These are phyloP conservation scores for Xylariales sp. DNA, from an alignment of 2,329 filamentous ascomycete species.

Conservation along the genomic window DNA sequence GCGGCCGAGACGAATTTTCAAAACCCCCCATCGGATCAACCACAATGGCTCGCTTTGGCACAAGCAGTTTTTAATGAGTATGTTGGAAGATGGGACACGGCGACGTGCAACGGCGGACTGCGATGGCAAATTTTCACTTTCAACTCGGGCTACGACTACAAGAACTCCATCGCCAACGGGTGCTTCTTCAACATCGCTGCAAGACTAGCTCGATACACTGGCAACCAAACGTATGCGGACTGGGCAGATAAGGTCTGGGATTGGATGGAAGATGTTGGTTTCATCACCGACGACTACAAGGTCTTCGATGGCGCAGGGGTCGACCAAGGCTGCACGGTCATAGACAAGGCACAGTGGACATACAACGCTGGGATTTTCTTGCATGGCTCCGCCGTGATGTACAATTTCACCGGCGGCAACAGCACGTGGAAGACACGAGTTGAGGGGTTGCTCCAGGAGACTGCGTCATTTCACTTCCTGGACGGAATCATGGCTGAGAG, in stretches of 20 bases:
- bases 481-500: slow-evolving; percentile 57
- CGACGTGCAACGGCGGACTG: slow-evolving; percentile 56
- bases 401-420: slow-evolving; percentile 51
- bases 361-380: slow-evolving; percentile 67
- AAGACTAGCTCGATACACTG: slow-evolving; percentile 60
- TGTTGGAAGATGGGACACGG: slow-evolving; percentile 51
- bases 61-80: slow-evolving; percentile 63
- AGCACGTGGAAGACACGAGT: slow-evolving; percentile 53
- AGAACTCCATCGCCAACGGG: slow-evolving; percentile 37
- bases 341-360: slow-evolving; percentile 60
- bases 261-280: slow-evolving; percentile 32
- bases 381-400: slow-evolving; percentile 57
- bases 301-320: slow-evolving; percentile 31
- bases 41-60: slow-evolving; percentile 60
- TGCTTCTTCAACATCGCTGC: slow-evolving; percentile 47
- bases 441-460: slow-evolving; percentile 51
- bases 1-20: slow-evolving; percentile 59
- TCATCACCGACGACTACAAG: slow-evolving; percentile 9
- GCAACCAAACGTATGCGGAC: slow-evolving; percentile 57
- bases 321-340: slow-evolving; percentile 40
- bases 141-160: slow-evolving; percentile 55
- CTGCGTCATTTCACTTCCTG: slow-evolving; percentile 52
- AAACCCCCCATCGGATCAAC: slow-evolving; percentile 40
- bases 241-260: slow-evolving; percentile 57
- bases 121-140: slow-evolving; percentile 63